phyloP scores from a whole-genome alignment of 2,329 filamentous ascomycete species.

The Ceratocystis diversiconidia region DNA sequence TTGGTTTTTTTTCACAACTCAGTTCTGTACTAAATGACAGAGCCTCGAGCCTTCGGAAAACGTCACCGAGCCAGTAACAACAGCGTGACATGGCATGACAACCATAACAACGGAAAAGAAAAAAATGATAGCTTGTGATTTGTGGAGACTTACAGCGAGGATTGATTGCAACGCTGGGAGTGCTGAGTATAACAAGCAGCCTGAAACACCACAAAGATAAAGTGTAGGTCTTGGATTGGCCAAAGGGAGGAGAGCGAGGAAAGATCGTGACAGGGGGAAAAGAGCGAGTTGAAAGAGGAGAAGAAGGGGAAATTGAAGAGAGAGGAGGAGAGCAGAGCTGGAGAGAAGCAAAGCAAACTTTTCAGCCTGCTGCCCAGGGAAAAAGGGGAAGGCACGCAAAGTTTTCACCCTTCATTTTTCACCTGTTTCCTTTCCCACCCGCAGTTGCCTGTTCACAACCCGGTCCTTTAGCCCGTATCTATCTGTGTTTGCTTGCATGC shows the following conservation, averaged over 20 bases:
- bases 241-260: background rate
- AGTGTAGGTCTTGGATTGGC: background rate
- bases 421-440: background rate
- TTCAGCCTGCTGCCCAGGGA: background rate
- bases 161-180: background rate
- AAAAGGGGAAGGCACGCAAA: background rate
- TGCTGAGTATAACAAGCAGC: background rate
- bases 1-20: background rate
- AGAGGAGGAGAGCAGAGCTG: background rate
- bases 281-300: background rate
- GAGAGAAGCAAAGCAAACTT: background rate
- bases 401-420: background rate
- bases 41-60: conserved; percentile 1
- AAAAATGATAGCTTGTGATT: background rate
- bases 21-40: background rate
- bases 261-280: background rate
- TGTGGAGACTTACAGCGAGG: conserved; percentile 1
- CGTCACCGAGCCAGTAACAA: conserved; percentile 1
- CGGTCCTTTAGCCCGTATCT: background rate
- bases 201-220: background rate
- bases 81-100: conserved; percentile 5
- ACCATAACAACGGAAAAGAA: background rate
- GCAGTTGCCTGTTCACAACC: background rate
- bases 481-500: background rate
- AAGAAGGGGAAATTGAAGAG: background rate